Conservation (phyloP, 257 asterid genomes). For the Coffea eugenioides region DNA sequence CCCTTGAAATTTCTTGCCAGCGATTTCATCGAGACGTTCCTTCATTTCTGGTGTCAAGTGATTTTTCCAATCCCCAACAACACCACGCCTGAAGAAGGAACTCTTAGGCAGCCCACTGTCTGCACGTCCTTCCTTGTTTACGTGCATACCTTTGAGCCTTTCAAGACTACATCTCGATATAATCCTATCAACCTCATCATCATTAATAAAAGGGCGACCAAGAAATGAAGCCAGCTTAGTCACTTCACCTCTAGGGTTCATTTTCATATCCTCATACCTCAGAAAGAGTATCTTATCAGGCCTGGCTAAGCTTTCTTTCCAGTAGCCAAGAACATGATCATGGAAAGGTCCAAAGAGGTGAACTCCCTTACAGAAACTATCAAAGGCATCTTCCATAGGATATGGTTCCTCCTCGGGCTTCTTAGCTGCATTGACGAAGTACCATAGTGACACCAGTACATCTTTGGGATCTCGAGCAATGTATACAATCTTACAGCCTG, state of each 20-base stretch:
- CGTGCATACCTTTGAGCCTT: background rate
- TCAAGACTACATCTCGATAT: background rate
- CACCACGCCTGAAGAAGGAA: background rate
- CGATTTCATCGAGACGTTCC: background rate
- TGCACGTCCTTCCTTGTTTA: background rate
- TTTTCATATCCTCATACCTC: background rate
- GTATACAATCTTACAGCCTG: conserved; percentile 34
- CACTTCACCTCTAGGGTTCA: background rate
- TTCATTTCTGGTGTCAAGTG: background rate
- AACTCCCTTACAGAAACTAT: background rate
- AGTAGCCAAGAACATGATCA: conserved; percentile 4
- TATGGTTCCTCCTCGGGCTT: background rate
- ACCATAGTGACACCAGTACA: conserved; percentile 38
- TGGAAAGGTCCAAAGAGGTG: background rate
- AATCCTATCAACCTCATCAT: background rate
- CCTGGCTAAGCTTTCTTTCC: background rate
- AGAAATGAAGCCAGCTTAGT: background rate
- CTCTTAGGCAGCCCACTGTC: background rate
- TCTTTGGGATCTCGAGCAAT: conserved; percentile 43
- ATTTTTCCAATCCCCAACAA: background rate
- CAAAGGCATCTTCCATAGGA: background rate
- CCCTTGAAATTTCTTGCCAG: background rate
- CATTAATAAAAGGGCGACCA: background rate
- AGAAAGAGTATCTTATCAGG: background rate
- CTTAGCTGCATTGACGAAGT: conserved; percentile 22